Base-by-base conservation (phyloP, 2,329 filamentous ascomycete genomes). In the Eutypa lata region DNA sequence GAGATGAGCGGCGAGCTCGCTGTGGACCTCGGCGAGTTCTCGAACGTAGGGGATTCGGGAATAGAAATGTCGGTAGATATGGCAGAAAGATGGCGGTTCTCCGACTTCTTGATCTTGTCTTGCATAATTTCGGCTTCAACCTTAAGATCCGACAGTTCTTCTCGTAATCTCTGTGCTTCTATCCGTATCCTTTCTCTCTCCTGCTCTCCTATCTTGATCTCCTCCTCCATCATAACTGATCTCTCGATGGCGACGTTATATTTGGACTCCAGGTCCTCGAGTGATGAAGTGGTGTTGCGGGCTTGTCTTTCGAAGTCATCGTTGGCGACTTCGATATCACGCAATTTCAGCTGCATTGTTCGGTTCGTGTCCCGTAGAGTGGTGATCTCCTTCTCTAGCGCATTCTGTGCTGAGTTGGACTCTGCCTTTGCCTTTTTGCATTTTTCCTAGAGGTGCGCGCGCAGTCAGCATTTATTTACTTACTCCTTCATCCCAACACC, bases 251-350 rank as follows among this genome's bases (percentile, higher is more conserved):
- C 85, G 52, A 95, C 84, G 69, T 97, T 97, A 73, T 94, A 97
- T 73, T 97, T 99, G 57, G 89, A 93, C 73, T 99, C 94, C 71
- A 99, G 80, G 68, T 99, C 94, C 73, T 99, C 94, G 57, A 97
- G 83, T 48, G 93, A 97, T 44, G 92, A 97, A 35, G 91, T 92
- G 26, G 93, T 97, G 72, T 97, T 94, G 63, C 94, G 87, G 61
- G 94, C 93, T 75, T 97, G 93, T 60, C 91, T 87, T 76, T 99
- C 94, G 68, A 93, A 97, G 72, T 99, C 94, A 77, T 99, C 94
- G 74, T 97, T 99, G 69, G 90, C 91, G 51, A 99, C 94, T 73
- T 99, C 94, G 63, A 93, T 96, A 70, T 99, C 94, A 61, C 94
- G 87, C 53, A 99, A 77, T 71, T 83, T 90, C 57, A 96, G 78